A percentile compares a stretch with the other conserved stretches of the same genome.
These are phyloP conservation scores for Fragaria vesca DNA, from an alignment of 306 rosid species.

Conservation along the genomic window DNA sequence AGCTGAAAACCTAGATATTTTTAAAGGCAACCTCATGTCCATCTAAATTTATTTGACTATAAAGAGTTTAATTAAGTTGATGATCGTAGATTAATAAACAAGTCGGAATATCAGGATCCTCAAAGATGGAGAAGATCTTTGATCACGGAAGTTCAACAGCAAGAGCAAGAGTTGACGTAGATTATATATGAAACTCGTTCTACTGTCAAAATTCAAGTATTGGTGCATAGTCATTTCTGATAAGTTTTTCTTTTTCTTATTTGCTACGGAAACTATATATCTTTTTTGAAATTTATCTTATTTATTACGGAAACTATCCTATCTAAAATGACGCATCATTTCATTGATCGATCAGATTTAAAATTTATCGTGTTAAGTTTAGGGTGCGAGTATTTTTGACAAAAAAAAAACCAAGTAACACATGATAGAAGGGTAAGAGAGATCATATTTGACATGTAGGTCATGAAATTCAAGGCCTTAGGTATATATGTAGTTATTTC, in stretches of 20 bases:
- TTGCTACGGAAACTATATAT: too few relatives aligned
- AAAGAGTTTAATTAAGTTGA: neutral
- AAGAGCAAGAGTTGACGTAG: neutral
- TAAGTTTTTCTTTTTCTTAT: too few relatives aligned
- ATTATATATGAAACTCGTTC: neutral
- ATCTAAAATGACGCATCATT: too few relatives aligned
- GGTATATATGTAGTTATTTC: neutral
- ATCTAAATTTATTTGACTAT: constrained; percentile 3
- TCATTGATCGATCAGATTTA: too few relatives aligned
- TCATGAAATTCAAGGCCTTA: neutral
- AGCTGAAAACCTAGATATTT: neutral
- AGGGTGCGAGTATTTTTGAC: neutral
- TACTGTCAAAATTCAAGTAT: too few relatives aligned
- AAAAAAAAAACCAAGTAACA: neutral
- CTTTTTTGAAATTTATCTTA: too few relatives aligned
- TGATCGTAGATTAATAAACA: neutral
- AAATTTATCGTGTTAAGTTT: too few relatives aligned
- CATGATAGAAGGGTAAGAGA: neutral
- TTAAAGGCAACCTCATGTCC: neutral
- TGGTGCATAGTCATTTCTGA: too few relatives aligned
- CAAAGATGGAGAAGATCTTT: neutral
- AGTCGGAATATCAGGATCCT: neutral
- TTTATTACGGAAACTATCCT: too few relatives aligned
- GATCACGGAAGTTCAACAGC: neutral
- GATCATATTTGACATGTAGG: neutral